Evolutionary conservation across 495 filamentous ascomycete species (phyloP).

Genomic region (Chaetomium cochliodes): DNA sequence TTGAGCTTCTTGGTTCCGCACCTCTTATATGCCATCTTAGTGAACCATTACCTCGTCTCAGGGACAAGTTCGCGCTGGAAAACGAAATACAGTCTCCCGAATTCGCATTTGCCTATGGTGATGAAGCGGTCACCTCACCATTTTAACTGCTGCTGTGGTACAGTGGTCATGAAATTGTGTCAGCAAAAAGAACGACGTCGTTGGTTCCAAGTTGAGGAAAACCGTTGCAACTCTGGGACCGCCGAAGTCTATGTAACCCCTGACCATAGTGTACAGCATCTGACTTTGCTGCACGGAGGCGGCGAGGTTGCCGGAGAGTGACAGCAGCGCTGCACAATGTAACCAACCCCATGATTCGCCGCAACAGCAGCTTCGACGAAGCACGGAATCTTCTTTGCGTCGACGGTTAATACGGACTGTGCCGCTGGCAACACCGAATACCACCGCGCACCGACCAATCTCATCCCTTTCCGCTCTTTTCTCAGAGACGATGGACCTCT

Average conservation of each 20-base stretch:
- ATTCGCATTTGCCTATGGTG: no score
- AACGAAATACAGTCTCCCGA: no score
- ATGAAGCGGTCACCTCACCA: no score
- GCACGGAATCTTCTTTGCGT: constrained; percentile 7
- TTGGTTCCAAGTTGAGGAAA: neutral
- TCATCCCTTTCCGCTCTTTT: neutral
- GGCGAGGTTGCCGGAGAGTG: neutral
- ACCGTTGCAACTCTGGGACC: neutral
- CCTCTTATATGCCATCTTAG: no score
- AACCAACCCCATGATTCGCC: constrained; percentile 9
- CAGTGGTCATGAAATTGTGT: no score
- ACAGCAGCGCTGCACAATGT: neutral
- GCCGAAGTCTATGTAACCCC: neutral
- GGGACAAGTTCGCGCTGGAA: no score
- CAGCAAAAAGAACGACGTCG: neutral
- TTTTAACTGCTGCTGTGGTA: no score
- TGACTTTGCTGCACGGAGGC: neutral
- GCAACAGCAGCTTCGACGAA: constrained; percentile 1
- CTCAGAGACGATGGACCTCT: neutral
- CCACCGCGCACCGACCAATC: neutral
- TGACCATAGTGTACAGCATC: neutral
- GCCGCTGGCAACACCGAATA: constrained; percentile 18
- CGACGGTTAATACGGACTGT: constrained; percentile 7
- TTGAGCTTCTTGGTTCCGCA: no score
- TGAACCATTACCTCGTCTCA: no score